Base-by-base conservation (phyloP, 192 early-diverging fungal species). In the Thamnidium elegans region DNA sequence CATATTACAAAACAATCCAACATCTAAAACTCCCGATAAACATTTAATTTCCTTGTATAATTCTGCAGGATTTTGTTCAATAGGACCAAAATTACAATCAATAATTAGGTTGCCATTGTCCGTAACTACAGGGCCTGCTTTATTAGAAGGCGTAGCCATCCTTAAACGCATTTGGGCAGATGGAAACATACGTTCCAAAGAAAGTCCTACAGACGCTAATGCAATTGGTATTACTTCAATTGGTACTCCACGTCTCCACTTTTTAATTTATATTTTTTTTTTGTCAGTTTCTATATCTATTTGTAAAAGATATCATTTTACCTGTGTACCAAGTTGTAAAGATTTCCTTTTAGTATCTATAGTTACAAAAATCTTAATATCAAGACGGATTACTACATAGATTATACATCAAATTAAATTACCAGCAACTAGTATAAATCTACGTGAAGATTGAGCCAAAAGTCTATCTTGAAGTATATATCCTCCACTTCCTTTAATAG, bases 101-200 rank as follows among this genome's bases (percentile, higher is more conserved):
- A 97, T 78, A 30, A 96, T 77, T 70, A 96, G 87, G 79, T 95
- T 96, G 9, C 95, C 94, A 63, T 94, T 94, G 73, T 98, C 95
- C 4, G 93, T 96, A 0, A 96, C 90, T n/a, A 94, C 90, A 3
- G 95, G 95, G 1, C 95, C 95, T 8, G 94, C 95, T 75, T 97
- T 97, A 39, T 74, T 78, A 50, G 51, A 32, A 21, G 69, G 65
- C 21, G 50, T 48, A 15, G 53, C 93, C 91, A 93, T 93, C 30
- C 95, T 85, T 31, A 98, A 70, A n/a, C 65, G 78, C 3, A 89
- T 83, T 0, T 73, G 81, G 8, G 79, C 80, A 19, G 75, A 76
- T 58, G 55, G 39, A 36, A 64, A 68, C 31, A 59, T n/a, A 0
- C 39, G 32, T 63, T 39, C 73, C 52, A 62, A 83, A 31, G 45